Base-by-base conservation (phyloP, 2,329 filamentous ascomycete species). In the Lasiodiplodia hormozganensis region DNA sequence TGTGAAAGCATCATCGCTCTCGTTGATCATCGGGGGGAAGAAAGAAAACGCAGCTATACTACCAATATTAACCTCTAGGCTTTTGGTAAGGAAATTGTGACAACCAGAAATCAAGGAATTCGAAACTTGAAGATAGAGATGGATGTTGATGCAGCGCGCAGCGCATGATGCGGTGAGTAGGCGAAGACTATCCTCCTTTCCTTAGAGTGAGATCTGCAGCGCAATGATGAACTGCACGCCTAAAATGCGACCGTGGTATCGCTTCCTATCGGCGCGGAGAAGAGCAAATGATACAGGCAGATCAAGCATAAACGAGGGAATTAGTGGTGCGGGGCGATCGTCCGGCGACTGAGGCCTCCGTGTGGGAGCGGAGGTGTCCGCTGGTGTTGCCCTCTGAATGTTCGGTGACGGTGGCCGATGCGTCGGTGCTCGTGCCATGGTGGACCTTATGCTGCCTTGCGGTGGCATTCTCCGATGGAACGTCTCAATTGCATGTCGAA, bases 191-290 rank as follows among this genome's bases (percentile, higher is more conserved):
- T 64, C 47, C 60, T 47, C 60, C 47, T 52, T 52, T 64, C 60
- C 47, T 62, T 52, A 25, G n/a, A 64, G 47, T 64, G 60, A 31
- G 60, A 64, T 64, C 60, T 64, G 60, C 60, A 34, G 28, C 38
- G 60, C 60, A 47, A 34, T 21, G 60, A 21, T 10, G 21, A 2
- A 38, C 18, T 64, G 43, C 43, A 64, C 60, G 60, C 60, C 43
- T 64, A 34, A 52, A 43, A 51, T 52, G 51, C 47, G 28, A 62
- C 54, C 12, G 57, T 62, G 57, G 25, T 62, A 38, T 64, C 60
- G 60, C 28, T 25, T 52, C 43, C 47, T 51, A 38, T 18, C 43
- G n/a, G 47, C 43, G 28, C 28, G 21, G 23, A 18, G 28, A 34
- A 47, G 18, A 64, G 16, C 28, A 38, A 52, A 38, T 25, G 12